Percentiles rank a stretch among this genome's conserved stretches.
Evolutionary conservation across 495 filamentous ascomycete species (phyloP).

Genomic region (Aspergillus saccharolyticus): DNA sequence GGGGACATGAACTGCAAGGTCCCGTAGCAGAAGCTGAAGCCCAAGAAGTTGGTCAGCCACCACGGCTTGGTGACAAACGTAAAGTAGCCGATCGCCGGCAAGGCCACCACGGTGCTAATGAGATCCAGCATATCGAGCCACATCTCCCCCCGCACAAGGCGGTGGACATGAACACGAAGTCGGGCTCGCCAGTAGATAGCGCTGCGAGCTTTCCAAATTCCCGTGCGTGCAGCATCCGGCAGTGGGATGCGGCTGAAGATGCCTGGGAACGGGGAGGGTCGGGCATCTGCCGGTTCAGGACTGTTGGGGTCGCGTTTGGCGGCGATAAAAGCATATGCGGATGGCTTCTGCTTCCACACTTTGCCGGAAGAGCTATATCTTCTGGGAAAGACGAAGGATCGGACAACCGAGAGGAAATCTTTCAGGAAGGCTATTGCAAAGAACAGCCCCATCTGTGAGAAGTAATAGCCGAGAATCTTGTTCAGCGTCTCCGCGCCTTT

Average conservation of each 20-base stretch:
- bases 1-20: slow-evolving; percentile 82
- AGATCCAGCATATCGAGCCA: slow-evolving; percentile 52
- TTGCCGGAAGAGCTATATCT: slow-evolving; percentile 35
- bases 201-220: slow-evolving; percentile 47
- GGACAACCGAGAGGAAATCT: slow-evolving; percentile 58
- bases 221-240: slow-evolving; percentile 21
- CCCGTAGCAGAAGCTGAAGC: slow-evolving; percentile 79
- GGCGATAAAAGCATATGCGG: slow-evolving; percentile 27
- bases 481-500: slow-evolving; percentile 76
- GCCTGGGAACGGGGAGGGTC: slow-evolving; percentile 50
- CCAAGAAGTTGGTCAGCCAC: slow-evolving; percentile 83
- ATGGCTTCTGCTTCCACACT: slow-evolving; percentile 35
- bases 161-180: slow-evolving; percentile 41
- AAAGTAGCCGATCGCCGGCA: slow-evolving; percentile 60
- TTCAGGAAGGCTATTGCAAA: slow-evolving; percentile 64
- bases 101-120: slow-evolving; percentile 53
- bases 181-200: slow-evolving; percentile 44
- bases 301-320: slow-evolving; percentile 5
- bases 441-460: slow-evolving; percentile 72
- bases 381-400: slow-evolving; percentile 68
- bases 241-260: slow-evolving; percentile 41
- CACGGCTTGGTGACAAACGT: slow-evolving; percentile 66
- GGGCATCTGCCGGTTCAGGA: slow-evolving; percentile 13
- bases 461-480: slow-evolving; percentile 79
- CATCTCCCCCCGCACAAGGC: slow-evolving; percentile 38